phyloP scores from a whole-genome alignment of 352 stramenopile genomes.

The Aphanomyces euteiches region DNA sequence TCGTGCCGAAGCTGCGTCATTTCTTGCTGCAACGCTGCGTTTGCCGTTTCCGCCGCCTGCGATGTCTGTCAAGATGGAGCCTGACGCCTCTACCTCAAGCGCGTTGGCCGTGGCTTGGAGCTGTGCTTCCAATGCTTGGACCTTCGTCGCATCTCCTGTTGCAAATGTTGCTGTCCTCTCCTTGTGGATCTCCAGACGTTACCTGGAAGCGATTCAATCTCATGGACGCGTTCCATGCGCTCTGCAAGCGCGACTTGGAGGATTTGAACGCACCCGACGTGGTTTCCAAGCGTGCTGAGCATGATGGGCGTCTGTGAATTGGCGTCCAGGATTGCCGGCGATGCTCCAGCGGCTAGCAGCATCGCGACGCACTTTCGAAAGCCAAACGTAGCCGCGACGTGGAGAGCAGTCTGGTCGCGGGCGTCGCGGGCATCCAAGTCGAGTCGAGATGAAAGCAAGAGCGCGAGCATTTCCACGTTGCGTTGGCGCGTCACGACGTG shows the following conservation, averaged over 20 bases:
- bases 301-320: conserved; percentile 59
- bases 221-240: neutral
- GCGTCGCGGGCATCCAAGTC: conserved; percentile 87
- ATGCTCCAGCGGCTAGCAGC: conserved; percentile 46
- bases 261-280: conserved; percentile 58
- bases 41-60: neutral
- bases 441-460: conserved; percentile 46
- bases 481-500: conserved; percentile 75
- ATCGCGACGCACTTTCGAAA: conserved; percentile 42
- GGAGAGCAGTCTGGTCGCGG: conserved; percentile 83
- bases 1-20: neutral
- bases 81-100: neutral
- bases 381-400: conserved; percentile 69
- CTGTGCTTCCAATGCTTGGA: neutral
- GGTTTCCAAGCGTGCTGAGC: conserved; percentile 68
- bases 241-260: conserved; percentile 38
- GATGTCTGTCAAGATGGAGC: neutral
- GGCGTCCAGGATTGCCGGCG: conserved; percentile 47
- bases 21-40: conserved; percentile 7
- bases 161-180: neutral
- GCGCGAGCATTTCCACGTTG: conserved; percentile 68
- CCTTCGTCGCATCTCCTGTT: neutral
- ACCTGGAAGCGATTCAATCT: neutral
- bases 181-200: no score
- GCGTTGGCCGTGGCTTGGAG: neutral